These are phyloP conservation scores for Nitzschia putrida DNA, from an alignment of 108 stramenopile genomes.

Conservation along the genomic window DNA sequence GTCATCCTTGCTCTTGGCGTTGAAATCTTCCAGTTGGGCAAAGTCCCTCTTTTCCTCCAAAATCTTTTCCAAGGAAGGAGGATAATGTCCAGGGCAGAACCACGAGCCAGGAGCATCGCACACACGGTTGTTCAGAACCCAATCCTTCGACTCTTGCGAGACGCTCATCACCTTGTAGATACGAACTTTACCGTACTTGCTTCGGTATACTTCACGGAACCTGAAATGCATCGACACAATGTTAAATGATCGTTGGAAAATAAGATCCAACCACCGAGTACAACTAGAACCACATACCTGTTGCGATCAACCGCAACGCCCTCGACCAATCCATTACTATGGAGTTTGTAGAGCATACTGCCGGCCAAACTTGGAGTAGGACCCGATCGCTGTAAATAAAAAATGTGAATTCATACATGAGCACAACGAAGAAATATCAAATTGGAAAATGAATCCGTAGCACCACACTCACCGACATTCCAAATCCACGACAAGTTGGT, in stretches of 20 bases:
- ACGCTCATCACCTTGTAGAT: constrained; percentile 93
- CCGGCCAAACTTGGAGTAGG: constrained; percentile 70
- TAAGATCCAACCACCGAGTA: too few relatives aligned
- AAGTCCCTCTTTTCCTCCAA: constrained; percentile 85
- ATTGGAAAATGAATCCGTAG: not conserved
- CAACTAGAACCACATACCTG: constrained; percentile 18
- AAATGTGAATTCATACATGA: not conserved
- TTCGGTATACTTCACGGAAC: constrained; percentile 88
- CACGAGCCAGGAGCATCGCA: constrained; percentile 90
- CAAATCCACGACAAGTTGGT: constrained; percentile 85
- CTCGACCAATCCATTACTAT: constrained; percentile 66
- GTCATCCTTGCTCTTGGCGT: constrained; percentile 61
- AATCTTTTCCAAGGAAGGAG: constrained; percentile 85
- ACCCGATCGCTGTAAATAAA: constrained; percentile 46
- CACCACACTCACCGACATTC: constrained; percentile 43
- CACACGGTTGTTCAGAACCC: constrained; percentile 79
- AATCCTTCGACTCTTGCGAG: constrained; percentile 84
- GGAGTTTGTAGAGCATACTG: constrained; percentile 90
- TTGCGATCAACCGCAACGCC: constrained; percentile 79
- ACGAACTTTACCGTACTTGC: constrained; percentile 95
- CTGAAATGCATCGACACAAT: not conserved
- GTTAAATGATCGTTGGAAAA: too few relatives aligned
- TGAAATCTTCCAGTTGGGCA: constrained; percentile 90
- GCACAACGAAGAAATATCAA: not conserved
- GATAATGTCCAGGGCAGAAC: constrained; percentile 91